These are phyloP conservation scores for Colletotrichum sp. DNA, from an alignment of 2,329 filamentous ascomycete genomes.

Conservation along the genomic window DNA sequence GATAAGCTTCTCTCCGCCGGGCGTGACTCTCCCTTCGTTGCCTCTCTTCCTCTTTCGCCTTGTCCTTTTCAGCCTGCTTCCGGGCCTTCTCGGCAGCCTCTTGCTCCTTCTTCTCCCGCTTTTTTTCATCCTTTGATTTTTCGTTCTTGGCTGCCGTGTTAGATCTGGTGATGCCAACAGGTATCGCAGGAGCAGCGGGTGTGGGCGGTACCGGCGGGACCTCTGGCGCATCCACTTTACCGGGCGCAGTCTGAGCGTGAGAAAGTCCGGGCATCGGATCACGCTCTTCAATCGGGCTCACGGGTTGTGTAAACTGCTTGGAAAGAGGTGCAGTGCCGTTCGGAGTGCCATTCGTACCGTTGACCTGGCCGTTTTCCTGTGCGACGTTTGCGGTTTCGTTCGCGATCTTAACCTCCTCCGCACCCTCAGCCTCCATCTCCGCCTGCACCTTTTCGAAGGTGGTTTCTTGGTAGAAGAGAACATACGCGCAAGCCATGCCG, in stretches of 20 bases:
- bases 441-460: conserved; percentile 70
- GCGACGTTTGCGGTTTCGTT: conserved; percentile 62
- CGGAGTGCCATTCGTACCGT: conserved; percentile 19
- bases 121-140: conserved; percentile 65
- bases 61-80: conserved; percentile 51
- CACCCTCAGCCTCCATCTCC: conserved; percentile 84
- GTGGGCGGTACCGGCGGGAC: conserved; percentile 36
- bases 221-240: conserved; percentile 28
- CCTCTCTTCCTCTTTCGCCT: conserved; percentile 49
- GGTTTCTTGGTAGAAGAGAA: conserved; percentile 96
- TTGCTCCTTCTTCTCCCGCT: conserved; percentile 72
- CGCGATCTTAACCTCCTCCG: conserved; percentile 64
- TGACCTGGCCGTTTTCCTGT: conserved; percentile 47
- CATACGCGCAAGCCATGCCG: conserved; percentile 92
- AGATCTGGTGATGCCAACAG: conserved; percentile 24
- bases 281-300: conserved; percentile 49
- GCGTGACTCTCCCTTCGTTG: conserved; percentile 40
- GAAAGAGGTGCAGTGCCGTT: conserved; percentile 52
- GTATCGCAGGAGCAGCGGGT: conserved; percentile 30
- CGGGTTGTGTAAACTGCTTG: conserved; percentile 56
- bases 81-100: conserved; percentile 57
- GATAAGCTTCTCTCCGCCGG: conserved; percentile 41
- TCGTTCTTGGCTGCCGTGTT: conserved; percentile 24
- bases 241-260: conserved; percentile 70
- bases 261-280: conserved; percentile 64